Evolutionary conservation across 768 basidiomycete genomes (phyloP), one percentile per base, ranked within the genome.

Genomic region (Tylopilus vinaceipallidus): DNA sequence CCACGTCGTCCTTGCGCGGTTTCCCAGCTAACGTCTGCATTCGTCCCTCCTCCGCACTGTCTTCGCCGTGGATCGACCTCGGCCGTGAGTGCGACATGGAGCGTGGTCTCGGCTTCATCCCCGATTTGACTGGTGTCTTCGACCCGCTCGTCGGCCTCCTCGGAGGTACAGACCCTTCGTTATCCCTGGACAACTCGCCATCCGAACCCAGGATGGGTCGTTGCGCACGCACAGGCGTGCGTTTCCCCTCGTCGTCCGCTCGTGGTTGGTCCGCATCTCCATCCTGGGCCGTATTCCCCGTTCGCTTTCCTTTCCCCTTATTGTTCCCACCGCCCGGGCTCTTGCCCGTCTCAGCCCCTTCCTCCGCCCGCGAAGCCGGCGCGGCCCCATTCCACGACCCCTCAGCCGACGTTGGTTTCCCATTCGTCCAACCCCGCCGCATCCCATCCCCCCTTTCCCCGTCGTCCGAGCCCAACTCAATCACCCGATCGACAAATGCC

Each of bases 71-170:
- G 7, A 29, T 30, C 2, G 44, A 50, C 22, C 16, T 13, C 16
- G 60, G 37, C 34, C 13, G 16, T 6, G 60, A 42, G 10, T n/a
- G 36, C 4, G 55, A 49, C 20, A 50, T 49, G 3, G 61, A 54
- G 17, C 40, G 58, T 6, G 57, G 52, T 34, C 57, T 58, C 26
- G 57, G 60, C 24, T 56, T 67, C 65, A 67, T 67, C 9, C 58
- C 58, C 2, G 60, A 60, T 33, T 56, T 64, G 45, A 67, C 45
- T 11, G 65, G 62, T 0, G 65, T 67, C 17, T 5, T 41, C 5
- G 50, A 45, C 8, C 22, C 33, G 19, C 4, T 2, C 2, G 17
- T 45, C 50, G 7, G 45, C 53, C 2, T 50, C 50, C 17, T 26
- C 39, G 0, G 30, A 41, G 4, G 12, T 30, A 6, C n/a, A n/a